Evolutionary conservation across 176 grass and related monocot genomes (phyloP).

Genomic region (Triticum turgidum): DNA sequence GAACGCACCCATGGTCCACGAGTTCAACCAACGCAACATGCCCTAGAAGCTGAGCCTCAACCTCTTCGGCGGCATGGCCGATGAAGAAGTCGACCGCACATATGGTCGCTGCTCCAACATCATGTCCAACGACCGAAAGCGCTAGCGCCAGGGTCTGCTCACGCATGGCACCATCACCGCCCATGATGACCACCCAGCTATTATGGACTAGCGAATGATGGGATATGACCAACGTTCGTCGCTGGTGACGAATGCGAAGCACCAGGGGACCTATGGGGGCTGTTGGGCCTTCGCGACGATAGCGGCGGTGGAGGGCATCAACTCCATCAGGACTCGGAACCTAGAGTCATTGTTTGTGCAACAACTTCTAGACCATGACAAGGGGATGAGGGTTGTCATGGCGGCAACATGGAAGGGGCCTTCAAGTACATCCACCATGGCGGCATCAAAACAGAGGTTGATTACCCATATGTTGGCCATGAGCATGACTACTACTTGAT

Average conservation of each 20-base stretch:
- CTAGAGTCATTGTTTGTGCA: slow-evolving; percentile 24
- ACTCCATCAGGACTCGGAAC: slow-evolving; percentile 21
- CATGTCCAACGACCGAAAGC: neutral
- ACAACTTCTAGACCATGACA: slow-evolving; percentile 33
- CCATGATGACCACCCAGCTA: neutral
- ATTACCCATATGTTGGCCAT: no score
- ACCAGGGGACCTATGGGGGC: slow-evolving; percentile 41
- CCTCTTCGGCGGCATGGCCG: slow-evolving; percentile 44
- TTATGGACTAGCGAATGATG: neutral
- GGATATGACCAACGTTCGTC: no score
- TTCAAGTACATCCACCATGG: no score
- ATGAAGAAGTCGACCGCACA: slow-evolving; percentile 18
- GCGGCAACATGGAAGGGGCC: neutral
- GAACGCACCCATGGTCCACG: slow-evolving; percentile 35
- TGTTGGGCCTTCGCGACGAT: slow-evolving; percentile 44
- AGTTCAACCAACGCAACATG: slow-evolving; percentile 23
- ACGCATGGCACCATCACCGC: slow-evolving; percentile 15
- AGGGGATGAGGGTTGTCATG: neutral
- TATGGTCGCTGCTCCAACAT: neutral
- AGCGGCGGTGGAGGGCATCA: slow-evolving; percentile 14
- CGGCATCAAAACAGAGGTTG: no score
- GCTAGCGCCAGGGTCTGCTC: neutral
- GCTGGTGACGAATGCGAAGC: neutral
- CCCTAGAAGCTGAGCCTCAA: slow-evolving; percentile 51
- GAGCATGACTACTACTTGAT: no score